phyloP scores from a whole-genome alignment of 495 filamentous ascomycete species.

The Chaetomium fimeti region DNA sequence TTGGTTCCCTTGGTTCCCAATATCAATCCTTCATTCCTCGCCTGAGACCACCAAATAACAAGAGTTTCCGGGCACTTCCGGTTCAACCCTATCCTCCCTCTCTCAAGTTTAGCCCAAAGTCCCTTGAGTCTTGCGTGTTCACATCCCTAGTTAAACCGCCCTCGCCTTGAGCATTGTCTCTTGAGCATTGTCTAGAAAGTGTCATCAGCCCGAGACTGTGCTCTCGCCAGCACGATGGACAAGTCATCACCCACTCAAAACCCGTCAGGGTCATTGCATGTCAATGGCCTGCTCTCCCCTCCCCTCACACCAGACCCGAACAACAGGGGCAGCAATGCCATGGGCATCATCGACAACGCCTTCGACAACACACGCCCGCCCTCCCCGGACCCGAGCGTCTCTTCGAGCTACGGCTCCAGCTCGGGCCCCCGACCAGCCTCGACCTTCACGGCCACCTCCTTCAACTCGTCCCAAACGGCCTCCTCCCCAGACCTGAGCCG shows the following conservation, averaged over 20 bases:
- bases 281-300: conserved; percentile 30
- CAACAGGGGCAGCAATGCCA: conserved; percentile 1
- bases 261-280: conserved; percentile 16
- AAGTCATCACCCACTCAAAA: conserved; percentile 4
- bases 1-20: not conserved
- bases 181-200: not conserved
- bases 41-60: not conserved
- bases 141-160: not conserved
- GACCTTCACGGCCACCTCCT: conserved; percentile 13
- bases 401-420: conserved; percentile 4
- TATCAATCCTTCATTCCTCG: not conserved
- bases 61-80: not conserved
- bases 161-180: not conserved
- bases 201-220: not conserved
- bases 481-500: not conserved
- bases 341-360: conserved; percentile 14
- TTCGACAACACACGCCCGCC: conserved; percentile 13
- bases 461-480: conserved; percentile 5
- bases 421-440: conserved; percentile 6
- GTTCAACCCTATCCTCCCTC: not conserved
- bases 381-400: conserved; percentile 19
- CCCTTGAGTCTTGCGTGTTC: not conserved
- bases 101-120: not conserved
- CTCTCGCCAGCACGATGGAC: conserved; percentile 12
- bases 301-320: conserved; percentile 31